phyloP scores from a whole-genome alignment of 2,329 filamentous ascomycete genomes.

The Penicillium sp. region DNA sequence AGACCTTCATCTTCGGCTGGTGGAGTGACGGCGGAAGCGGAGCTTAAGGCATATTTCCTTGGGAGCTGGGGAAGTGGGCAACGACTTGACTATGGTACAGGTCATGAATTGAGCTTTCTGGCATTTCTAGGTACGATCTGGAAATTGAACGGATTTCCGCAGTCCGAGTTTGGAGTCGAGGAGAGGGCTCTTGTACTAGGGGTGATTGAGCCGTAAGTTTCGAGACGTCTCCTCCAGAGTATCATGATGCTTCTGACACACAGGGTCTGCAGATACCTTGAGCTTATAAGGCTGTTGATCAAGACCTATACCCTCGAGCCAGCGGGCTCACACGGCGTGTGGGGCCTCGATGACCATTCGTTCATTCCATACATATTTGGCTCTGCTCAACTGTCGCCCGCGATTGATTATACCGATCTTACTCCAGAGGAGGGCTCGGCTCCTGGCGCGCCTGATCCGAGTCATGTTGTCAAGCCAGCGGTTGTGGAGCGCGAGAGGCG shows the following conservation, averaged over 20 bases:
- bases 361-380: slow-evolving; percentile 94
- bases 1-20: slow-evolving; percentile 22
- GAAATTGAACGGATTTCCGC: slow-evolving; percentile 76
- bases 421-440: slow-evolving; percentile 77
- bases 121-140: slow-evolving; percentile 86
- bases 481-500: slow-evolving; percentile 60
- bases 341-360: slow-evolving; percentile 96
- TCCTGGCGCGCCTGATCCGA: slow-evolving; percentile 63
- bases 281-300: slow-evolving; percentile 74
- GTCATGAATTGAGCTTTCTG: slow-evolving; percentile 90
- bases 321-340: slow-evolving; percentile 92
- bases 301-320: slow-evolving; percentile 89
- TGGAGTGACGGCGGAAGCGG: slow-evolving; percentile 51
- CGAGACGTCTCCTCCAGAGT: not conserved
- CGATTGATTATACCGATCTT: slow-evolving; percentile 57
- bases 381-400: slow-evolving; percentile 77
- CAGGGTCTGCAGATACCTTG: slow-evolving; percentile 57
- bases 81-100: slow-evolving; percentile 89
- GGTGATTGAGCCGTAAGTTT: slow-evolving; percentile 69
- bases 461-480: slow-evolving; percentile 59
- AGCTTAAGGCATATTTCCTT: slow-evolving; percentile 72
- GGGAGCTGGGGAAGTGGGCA: slow-evolving; percentile 85
- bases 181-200: slow-evolving; percentile 78
- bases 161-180: slow-evolving; percentile 48
- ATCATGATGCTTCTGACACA: slow-evolving; percentile 9